Base-by-base conservation (phyloP, 2,329 filamentous ascomycete species). In the Hirsutella rhossiliensis region DNA sequence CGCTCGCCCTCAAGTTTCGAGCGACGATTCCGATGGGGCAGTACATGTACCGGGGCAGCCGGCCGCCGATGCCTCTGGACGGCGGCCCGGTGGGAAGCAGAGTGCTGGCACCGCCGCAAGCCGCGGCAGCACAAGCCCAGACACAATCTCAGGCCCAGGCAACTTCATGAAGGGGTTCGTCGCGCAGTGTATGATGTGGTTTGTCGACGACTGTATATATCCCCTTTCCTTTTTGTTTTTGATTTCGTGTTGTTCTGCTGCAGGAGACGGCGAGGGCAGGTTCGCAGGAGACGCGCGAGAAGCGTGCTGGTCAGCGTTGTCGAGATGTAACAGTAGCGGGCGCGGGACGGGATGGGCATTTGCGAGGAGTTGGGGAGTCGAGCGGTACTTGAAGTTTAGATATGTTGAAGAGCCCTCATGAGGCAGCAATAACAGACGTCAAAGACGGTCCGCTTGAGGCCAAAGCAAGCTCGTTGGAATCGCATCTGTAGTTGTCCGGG, bases 1-100 rank as follows among this genome's bases (percentile, higher is more conserved):
- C 72, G 15, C 66, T 68, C 19, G 73, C 76, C 19, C 62, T 82
- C 53, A 76, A 72, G 53, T 82, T 80, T 52, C 67, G 78, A 34
- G 72, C 76, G n/a, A 74, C 69, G 7, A 73, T 78, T 18, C 75
- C 73, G 1, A 57, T 75, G 32, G 69, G 67, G 38, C 60, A 65
- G 41, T 63, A 64, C 23, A 62, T 65, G 50, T 63, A 64, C 41
- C 57, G 64, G 37, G 58, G 62, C 39, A 59, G 61, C 32, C 61
- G 67, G 47, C 66, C 59, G 32, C 55, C 56, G 18, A 54, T 57
- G 11, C 52, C 57, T 5, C 53, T 54, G 38, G 59, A 62, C 19
- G 55, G 52, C 17, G 50, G 43, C 18, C 48, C 51, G 40, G 48
- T 52, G n/a, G 53, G 50, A 12, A 55, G 50, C 40, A 44, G 57